Percentiles rank a stretch among this genome's conserved stretches.
These are phyloP conservation scores for Mycena sp. DNA, from an alignment of 1,284 basidiomycete genomes.

Conservation along the genomic window DNA sequence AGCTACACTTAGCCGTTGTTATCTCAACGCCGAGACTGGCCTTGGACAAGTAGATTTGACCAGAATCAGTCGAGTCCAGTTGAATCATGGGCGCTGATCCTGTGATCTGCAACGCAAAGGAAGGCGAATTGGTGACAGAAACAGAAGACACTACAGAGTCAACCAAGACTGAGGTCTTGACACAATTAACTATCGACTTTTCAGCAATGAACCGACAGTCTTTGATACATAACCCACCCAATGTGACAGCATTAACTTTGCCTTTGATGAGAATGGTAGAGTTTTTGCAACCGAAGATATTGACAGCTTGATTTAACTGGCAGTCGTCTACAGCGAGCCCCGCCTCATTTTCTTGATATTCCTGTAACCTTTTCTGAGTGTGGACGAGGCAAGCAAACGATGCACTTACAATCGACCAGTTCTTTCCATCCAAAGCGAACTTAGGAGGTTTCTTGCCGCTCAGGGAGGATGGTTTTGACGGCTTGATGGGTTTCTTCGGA, in stretches of 20 bases:
- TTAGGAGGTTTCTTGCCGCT: constrained; percentile 94
- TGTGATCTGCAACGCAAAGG: constrained; percentile 93
- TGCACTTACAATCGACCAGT: constrained; percentile 88
- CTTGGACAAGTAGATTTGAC: constrained; percentile 94
- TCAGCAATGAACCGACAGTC: neutral
- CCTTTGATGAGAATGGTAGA: constrained; percentile 90
- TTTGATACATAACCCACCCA: constrained; percentile 65
- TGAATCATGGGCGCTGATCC: constrained; percentile 93
- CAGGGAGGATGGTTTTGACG: constrained; percentile 83
- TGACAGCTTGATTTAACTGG: constrained; percentile 88
- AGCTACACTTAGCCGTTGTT: constrained; percentile 94
- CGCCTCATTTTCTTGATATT: constrained; percentile 91
- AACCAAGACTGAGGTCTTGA: constrained; percentile 89
- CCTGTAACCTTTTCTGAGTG: constrained; percentile 58
- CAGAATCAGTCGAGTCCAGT: constrained; percentile 94
- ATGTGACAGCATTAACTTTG: constrained; percentile 94
- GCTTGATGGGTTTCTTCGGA: constrained; percentile 76
- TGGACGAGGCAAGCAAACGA: neutral
- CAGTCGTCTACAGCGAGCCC: constrained; percentile 81
- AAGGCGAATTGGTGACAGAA: constrained; percentile 90
- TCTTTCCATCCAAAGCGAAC: constrained; percentile 90
- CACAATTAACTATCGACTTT: constrained; percentile 78
- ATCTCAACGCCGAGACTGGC: constrained; percentile 86
- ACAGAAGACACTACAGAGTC: constrained; percentile 93
- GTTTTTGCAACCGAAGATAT: constrained; percentile 93